These are phyloP conservation scores for Cryptococcus sp. DNA, from an alignment of 1,284 basidiomycete genomes.

Conservation along the genomic window DNA sequence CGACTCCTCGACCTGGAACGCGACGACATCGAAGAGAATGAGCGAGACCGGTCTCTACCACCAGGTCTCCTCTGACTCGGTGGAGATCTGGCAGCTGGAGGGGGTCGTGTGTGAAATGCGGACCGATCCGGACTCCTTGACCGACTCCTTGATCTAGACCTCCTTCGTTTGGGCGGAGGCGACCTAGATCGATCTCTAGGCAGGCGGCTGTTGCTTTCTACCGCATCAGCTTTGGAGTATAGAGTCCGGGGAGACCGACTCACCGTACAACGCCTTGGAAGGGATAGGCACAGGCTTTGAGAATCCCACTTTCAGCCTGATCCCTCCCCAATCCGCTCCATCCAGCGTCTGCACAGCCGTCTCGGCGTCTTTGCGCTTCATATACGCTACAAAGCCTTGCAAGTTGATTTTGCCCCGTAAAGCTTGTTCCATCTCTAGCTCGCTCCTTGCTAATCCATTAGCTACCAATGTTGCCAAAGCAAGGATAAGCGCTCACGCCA, in stretches of 20 bases:
- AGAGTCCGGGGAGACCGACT: conserved; percentile 34
- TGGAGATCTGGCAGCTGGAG: too few relatives aligned
- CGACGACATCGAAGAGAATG: conserved; percentile 30
- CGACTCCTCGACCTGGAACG: conserved; percentile 45
- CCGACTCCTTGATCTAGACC: background rate
- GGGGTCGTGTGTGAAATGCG: too few relatives aligned
- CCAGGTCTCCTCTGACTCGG: background rate
- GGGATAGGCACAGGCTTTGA: conserved; percentile 89
- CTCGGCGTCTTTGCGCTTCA: conserved; percentile 87
- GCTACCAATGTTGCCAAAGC: background rate
- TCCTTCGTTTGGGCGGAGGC: background rate
- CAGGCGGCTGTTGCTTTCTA: too few relatives aligned
- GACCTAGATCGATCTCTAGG: conserved; percentile 2
- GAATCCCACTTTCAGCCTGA: conserved; percentile 80
- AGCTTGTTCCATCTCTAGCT: conserved; percentile 57
- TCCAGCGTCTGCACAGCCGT: conserved; percentile 77
- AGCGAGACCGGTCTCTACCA: conserved; percentile 23
- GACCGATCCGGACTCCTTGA: background rate
- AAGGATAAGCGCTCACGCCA: conserved; percentile 63
- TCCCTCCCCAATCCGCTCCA: conserved; percentile 87
- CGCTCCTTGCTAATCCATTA: conserved; percentile 31
- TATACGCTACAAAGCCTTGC: conserved; percentile 92
- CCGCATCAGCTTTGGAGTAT: background rate
- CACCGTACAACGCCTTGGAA: conserved; percentile 71
- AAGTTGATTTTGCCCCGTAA: conserved; percentile 64